Evolutionary conservation across 2,329 filamentous ascomycete species (phyloP).

Genomic region (Boeremia exigua): DNA sequence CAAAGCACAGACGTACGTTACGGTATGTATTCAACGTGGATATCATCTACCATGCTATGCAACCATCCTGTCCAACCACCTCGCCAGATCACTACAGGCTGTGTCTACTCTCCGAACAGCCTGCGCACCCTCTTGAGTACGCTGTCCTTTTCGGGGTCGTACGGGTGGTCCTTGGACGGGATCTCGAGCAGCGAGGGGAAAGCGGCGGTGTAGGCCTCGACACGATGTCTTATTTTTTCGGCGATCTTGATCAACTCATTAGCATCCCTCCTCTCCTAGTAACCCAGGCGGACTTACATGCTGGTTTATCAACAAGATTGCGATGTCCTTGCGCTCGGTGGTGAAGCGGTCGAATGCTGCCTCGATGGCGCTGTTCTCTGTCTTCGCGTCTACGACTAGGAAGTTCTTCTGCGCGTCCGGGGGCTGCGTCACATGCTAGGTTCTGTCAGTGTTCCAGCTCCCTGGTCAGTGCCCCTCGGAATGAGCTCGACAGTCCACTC

Average conservation of each 20-base stretch:
- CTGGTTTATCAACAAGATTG: constrained; percentile 95
- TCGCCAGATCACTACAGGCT: background rate
- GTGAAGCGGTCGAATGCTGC: constrained; percentile 89
- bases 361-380: constrained; percentile 86
- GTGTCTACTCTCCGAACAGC: constrained; percentile 71
- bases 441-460: background rate
- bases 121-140: constrained; percentile 86
- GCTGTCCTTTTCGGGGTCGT: constrained; percentile 98
- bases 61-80: background rate
- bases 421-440: constrained; percentile 85
- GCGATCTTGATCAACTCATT: constrained; percentile 69
- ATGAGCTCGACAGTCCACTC: constrained; percentile 45
- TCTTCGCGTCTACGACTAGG: constrained; percentile 93
- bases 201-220: constrained; percentile 90
- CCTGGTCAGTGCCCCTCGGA: background rate
- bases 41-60: constrained; percentile 14
- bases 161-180: constrained; percentile 97
- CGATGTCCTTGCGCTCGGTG: constrained; percentile 90
- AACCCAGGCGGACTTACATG: constrained; percentile 68
- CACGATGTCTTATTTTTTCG: constrained; percentile 86
- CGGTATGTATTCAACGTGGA: constrained; percentile 1
- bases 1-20: background rate
- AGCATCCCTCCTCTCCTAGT: constrained; percentile 2
- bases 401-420: constrained; percentile 97
- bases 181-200: constrained; percentile 98